A percentile compares a stretch with the other conserved stretches of the same genome.
These are phyloP conservation scores for Ogataea hybrid DNA, from an alignment of 1,139 yeast genomes.

Conservation along the genomic window DNA sequence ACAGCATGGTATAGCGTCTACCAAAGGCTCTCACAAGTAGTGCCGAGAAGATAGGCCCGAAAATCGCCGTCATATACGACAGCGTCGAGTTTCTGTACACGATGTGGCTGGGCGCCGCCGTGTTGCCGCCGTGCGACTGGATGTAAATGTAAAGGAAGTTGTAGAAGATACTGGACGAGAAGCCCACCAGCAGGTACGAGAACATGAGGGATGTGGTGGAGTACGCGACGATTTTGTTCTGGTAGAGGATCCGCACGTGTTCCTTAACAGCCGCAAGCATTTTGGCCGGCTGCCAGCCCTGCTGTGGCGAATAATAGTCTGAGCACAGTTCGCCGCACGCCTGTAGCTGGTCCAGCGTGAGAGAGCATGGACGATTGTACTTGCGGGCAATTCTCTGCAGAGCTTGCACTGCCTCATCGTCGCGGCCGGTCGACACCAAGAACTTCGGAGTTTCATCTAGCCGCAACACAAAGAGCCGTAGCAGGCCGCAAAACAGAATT, in stretches of 20 bases:
- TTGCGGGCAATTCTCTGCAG: constrained; percentile 44
- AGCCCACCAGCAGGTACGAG: constrained; percentile 48
- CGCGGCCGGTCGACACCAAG: constrained; percentile 32
- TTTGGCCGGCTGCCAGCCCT: constrained; percentile 24
- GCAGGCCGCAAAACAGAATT: background rate
- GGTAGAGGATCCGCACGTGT: constrained; percentile 38
- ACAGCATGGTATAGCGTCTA: constrained; percentile 52
- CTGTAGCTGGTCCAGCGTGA: constrained; percentile 45
- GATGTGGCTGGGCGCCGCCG: constrained; percentile 40
- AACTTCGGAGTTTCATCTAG: constrained; percentile 60
- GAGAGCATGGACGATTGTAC: constrained; percentile 41
- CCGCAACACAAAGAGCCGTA: background rate
- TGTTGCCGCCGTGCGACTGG: constrained; percentile 43
- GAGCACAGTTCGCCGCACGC: constrained; percentile 37
- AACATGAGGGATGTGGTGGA: constrained; percentile 10
- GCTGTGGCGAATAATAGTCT: background rate
- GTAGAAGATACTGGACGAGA: constrained; percentile 38
- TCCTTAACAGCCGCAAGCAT: constrained; percentile 32
- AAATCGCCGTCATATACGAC: constrained; percentile 48
- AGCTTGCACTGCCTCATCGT: constrained; percentile 2
- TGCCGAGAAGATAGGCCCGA: constrained; percentile 35
- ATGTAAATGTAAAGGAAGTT: constrained; percentile 50
- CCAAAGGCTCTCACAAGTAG: constrained; percentile 35
- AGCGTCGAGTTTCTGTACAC: constrained; percentile 54
- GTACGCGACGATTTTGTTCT: constrained; percentile 36